Base-by-base conservation (phyloP, 306 rosid genomes). In the Medicago ruthenica region DNA sequence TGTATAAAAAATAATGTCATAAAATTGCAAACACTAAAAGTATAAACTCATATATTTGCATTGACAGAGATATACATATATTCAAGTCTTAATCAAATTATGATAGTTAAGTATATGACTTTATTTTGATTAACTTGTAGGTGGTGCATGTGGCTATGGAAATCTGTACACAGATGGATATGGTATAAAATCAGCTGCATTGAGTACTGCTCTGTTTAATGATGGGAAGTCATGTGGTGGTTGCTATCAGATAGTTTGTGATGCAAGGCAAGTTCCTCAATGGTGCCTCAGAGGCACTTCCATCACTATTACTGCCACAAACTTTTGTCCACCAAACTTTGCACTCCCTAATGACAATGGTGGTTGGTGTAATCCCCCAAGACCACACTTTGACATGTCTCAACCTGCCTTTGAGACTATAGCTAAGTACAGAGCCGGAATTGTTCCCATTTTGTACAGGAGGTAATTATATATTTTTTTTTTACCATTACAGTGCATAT, bases 131-230 rank as follows among this genome's bases (percentile, higher is more conserved):
- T 66, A 50, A 50, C 45, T 50, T 40, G 31, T 24, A 70, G 95
- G 89, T 20, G 95, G 97, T 1, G 92, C 97, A 15, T 91, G 95
- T 85, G 97, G 97, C 0, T 91, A 91, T 76, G 94, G 92, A 37
- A 85, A 87, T 71, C 85, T 87, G 9, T 37, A 83, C 80, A 83
- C 72, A 1, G 89, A 86, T 63, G 92, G 90, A 9, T 87, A 91
- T 78, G 97, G 92, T 13, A 80, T 14, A 11, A 83, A 80, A 69
- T 86, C 97, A 12, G 88, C 92, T n/a, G 97, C 97, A 0, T 84
- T 91, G 74, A 91, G 94, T 54, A 81, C 92, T 7, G 85, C 79
- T 55, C 71, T 91, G 76, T 89, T 81, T 44, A 80, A 91, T 37
- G 85, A 86, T 50, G 97, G 97, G 3, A 75, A 84, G 36, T 44